Percentiles rank a stretch among this genome's conserved stretches.
These are phyloP conservation scores for Talaromyces sp. DNA, from an alignment of 2,329 filamentous ascomycete species.

Conservation along the genomic window DNA sequence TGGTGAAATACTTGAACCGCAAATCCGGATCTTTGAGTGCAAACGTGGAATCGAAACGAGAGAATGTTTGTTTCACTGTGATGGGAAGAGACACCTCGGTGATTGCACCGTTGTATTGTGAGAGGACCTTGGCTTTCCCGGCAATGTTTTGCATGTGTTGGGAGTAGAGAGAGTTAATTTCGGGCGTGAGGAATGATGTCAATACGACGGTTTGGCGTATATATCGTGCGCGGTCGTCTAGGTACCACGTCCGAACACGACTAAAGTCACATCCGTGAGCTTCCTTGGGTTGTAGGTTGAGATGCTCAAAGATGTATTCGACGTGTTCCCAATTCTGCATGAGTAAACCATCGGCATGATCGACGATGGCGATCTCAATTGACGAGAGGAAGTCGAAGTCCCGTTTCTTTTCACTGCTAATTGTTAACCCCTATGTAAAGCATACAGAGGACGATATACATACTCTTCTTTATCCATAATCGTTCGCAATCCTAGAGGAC, in stretches of 20 bases:
- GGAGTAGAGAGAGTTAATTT: slow-evolving; percentile 76
- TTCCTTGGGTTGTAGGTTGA: slow-evolving; percentile 86
- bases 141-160: slow-evolving; percentile 74
- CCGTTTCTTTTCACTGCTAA: slow-evolving; percentile 55
- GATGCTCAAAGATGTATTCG: slow-evolving; percentile 83
- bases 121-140: slow-evolving; percentile 71
- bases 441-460: slow-evolving; percentile 22
- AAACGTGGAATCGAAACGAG: slow-evolving; percentile 70
- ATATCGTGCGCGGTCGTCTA: slow-evolving; percentile 77
- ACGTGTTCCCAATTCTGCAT: slow-evolving; percentile 99
- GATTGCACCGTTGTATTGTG: slow-evolving; percentile 67
- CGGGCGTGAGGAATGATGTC: slow-evolving; percentile 80
- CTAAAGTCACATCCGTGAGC: slow-evolving; percentile 91
- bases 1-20: slow-evolving; percentile 86
- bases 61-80: slow-evolving; percentile 81
- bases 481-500: slow-evolving; percentile 82
- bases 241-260: slow-evolving; percentile 84
- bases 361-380: slow-evolving; percentile 83
- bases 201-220: slow-evolving; percentile 83
- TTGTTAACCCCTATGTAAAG: slow-evolving; percentile 25
- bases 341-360: slow-evolving; percentile 86
- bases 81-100: slow-evolving; percentile 63
- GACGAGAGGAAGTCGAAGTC: slow-evolving; percentile 92
- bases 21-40: slow-evolving; percentile 77
- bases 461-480: slow-evolving; percentile 77